phyloP scores from a whole-genome alignment of 768 basidiomycete genomes.

The Suillus ampliporus region DNA sequence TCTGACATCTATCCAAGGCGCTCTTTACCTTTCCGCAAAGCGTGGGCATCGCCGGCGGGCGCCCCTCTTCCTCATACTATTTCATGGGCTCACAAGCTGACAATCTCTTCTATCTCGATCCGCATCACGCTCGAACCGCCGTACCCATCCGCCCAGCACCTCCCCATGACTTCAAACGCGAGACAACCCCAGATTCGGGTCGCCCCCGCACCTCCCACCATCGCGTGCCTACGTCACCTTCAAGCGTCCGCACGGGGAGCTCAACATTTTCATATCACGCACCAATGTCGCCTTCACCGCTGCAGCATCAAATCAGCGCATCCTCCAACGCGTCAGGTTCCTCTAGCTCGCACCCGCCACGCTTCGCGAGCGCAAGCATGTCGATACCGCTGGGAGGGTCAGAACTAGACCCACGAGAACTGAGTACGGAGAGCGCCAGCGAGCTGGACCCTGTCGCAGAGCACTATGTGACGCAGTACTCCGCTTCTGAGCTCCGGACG shows the following conservation, averaged over 20 bases:
- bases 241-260: slow-evolving; percentile 56
- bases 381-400: slow-evolving; percentile 27
- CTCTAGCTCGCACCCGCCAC: slow-evolving; percentile 34
- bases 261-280: slow-evolving; percentile 60
- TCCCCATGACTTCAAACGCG: slow-evolving; percentile 34
- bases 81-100: slow-evolving; percentile 94
- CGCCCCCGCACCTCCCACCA: slow-evolving; percentile 34
- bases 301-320: slow-evolving; percentile 66
- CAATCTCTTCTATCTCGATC: slow-evolving; percentile 83
- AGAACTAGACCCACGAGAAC: slow-evolving; percentile 46
- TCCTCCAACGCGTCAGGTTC: slow-evolving; percentile 38
- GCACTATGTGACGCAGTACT: slow-evolving; percentile 78
- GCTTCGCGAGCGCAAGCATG: slow-evolving; percentile 34
- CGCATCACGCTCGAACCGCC: slow-evolving; percentile 78
- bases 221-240: slow-evolving; percentile 52
- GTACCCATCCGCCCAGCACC: slow-evolving; percentile 69
- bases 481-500: slow-evolving; percentile 73
- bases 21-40: slow-evolving; percentile 94
- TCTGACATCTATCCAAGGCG: slow-evolving; percentile 49
- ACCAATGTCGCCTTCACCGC: slow-evolving; percentile 65
- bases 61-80: slow-evolving; percentile 97
- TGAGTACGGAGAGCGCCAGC: slow-evolving; percentile 33
- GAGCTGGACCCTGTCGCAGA: slow-evolving; percentile 54
- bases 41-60: slow-evolving; percentile 94
- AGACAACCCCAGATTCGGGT: slow-evolving; percentile 35